A percentile compares a stretch with the other conserved stretches of the same genome.
phyloP scores from a whole-genome alignment of 2,329 filamentous ascomycete species.

The Huntiella abstrusa region DNA sequence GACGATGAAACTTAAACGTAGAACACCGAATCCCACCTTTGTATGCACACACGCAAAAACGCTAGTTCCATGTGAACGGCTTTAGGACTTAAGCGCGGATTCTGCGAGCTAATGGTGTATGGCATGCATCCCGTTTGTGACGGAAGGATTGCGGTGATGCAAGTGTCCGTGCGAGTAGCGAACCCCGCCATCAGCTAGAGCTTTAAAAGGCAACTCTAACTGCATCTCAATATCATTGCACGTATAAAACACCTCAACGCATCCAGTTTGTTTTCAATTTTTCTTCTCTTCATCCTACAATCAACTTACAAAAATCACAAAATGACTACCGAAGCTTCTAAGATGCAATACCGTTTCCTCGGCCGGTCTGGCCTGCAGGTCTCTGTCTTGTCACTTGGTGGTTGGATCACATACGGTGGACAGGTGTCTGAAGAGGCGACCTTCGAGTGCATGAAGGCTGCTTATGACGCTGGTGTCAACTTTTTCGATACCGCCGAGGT shows the following conservation, averaged over 20 bases:
- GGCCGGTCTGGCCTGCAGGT: conserved; percentile 56
- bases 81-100: no score
- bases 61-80: no score
- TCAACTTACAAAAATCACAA: background rate
- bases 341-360: conserved; percentile 53
- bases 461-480: conserved; percentile 41
- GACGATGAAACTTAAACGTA: no score
- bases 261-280: background rate
- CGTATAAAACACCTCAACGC: background rate
- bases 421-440: conserved; percentile 37
- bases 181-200: no score
- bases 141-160: no score
- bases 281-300: background rate
- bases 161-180: no score
- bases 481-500: conserved; percentile 43
- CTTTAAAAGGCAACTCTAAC: background rate
- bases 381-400: conserved; percentile 51
- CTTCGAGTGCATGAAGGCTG: conserved; percentile 41
- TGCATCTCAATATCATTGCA: background rate
- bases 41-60: no score
- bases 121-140: no score
- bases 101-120: no score
- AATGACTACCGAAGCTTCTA: conserved; percentile 14
- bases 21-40: no score
- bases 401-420: conserved; percentile 58